These are phyloP conservation scores for Penicillium sp. DNA, from an alignment of 2,329 filamentous ascomycete species.

Conservation along the genomic window DNA sequence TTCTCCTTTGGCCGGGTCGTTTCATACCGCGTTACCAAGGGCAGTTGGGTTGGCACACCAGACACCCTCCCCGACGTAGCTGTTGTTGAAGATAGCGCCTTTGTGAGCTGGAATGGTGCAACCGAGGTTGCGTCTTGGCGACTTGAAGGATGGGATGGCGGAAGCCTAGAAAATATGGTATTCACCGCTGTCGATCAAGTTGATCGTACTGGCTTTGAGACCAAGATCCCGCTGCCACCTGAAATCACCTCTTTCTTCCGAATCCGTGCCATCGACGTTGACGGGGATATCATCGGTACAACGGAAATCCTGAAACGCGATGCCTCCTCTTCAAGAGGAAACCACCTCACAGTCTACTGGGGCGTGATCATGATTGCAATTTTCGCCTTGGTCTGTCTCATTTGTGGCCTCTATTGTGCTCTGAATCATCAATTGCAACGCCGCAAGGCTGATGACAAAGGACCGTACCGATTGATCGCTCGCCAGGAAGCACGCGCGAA, in stretches of 20 bases:
- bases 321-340: background rate
- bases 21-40: conserved; percentile 61
- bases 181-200: conserved; percentile 21
- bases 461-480: conserved; percentile 17
- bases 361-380: conserved; percentile 8
- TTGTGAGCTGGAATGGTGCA: conserved; percentile 45
- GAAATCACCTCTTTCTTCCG: conserved; percentile 24
- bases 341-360: conserved; percentile 9
- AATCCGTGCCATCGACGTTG: conserved; percentile 25
- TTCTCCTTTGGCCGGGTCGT: conserved; percentile 53
- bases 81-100: conserved; percentile 22
- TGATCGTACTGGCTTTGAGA: conserved; percentile 30
- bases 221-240: conserved; percentile 17
- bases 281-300: conserved; percentile 27
- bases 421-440: conserved; percentile 9
- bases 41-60: conserved; percentile 57
- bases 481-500: conserved; percentile 20
- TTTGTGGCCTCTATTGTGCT: conserved; percentile 19
- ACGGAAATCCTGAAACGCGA: conserved; percentile 23
- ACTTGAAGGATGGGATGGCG: conserved; percentile 27
- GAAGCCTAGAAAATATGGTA: conserved; percentile 18
- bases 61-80: conserved; percentile 39
- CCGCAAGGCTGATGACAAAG: background rate
- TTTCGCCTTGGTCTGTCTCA: conserved; percentile 17
- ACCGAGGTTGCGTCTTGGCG: conserved; percentile 39